phyloP scores from a whole-genome alignment of 106 monocot species.

The Dioscorea alata region DNA sequence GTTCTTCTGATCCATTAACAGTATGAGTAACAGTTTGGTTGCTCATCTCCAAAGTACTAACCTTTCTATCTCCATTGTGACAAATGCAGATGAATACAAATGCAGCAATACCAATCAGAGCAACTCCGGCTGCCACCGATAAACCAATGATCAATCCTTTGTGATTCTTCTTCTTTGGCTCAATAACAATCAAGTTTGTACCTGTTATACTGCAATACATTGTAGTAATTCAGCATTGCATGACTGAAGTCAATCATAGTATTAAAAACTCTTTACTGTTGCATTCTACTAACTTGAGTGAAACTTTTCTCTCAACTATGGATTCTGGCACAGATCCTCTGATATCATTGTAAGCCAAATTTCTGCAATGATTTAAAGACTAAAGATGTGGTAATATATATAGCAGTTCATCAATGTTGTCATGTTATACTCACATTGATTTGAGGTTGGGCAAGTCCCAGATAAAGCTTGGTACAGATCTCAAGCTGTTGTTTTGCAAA shows the following conservation, averaged over 20 bases:
- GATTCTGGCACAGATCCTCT: neutral
- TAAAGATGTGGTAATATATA: neutral
- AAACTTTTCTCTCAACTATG: neutral
- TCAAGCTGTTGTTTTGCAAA: neutral
- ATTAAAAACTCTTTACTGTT: neutral
- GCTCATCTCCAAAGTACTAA: too few relatives aligned
- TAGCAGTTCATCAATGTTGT: neutral
- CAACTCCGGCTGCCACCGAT: neutral
- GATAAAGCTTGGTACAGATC: neutral
- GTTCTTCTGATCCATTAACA: too few relatives aligned
- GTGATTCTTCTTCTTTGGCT: neutral
- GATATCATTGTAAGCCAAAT: neutral
- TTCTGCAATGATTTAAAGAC: neutral
- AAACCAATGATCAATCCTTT: neutral
- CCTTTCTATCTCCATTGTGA: too few relatives aligned
- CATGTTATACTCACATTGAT: neutral
- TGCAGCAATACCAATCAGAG: too few relatives aligned
- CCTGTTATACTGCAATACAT: slow-evolving; percentile 2
- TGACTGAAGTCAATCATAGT: neutral
- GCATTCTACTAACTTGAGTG: neutral
- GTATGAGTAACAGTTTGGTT: too few relatives aligned
- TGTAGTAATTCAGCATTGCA: neutral
- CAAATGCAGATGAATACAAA: too few relatives aligned
- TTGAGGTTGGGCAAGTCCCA: slow-evolving; percentile 1
- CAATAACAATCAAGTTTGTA: neutral